A percentile compares a stretch with the other conserved stretches of the same genome.
phyloP scores from a whole-genome alignment of 2,329 filamentous ascomycete genomes.

The Xylaria sp. region DNA sequence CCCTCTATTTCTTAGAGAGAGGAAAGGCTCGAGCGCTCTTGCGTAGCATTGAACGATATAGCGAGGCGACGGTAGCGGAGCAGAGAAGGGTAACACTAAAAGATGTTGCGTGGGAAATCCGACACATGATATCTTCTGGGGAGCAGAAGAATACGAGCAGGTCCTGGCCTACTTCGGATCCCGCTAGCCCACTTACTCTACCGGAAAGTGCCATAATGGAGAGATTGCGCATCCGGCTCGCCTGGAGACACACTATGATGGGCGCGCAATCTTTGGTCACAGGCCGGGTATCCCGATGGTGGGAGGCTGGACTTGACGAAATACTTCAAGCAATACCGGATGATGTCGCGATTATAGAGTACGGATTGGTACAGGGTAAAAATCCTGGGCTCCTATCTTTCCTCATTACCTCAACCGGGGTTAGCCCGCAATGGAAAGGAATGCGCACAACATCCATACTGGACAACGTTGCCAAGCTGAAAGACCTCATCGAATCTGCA shows the following conservation, averaged over 20 bases:
- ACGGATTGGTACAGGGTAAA: conserved; percentile 33
- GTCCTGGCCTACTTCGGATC: conserved; percentile 1
- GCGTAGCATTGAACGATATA: conserved; percentile 32
- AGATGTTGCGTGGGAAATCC: conserved; percentile 25
- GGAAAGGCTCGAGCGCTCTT: conserved; percentile 32
- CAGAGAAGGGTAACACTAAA: conserved; percentile 26
- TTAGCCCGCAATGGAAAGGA: conserved; percentile 24
- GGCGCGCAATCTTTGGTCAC: conserved; percentile 25
- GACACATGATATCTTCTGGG: conserved; percentile 26
- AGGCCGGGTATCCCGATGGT: conserved; percentile 29
- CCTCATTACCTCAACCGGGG: conserved; percentile 26
- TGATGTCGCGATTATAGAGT: conserved; percentile 29
- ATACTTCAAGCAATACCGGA: conserved; percentile 27
- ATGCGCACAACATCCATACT: conserved; percentile 29
- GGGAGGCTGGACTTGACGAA: conserved; percentile 24
- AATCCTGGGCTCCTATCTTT: conserved; percentile 28
- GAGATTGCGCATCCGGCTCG: conserved; percentile 30
- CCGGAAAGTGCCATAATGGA: conserved; percentile 29
- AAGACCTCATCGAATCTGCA: conserved; percentile 27
- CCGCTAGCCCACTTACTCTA: neutral
- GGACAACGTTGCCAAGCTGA: conserved; percentile 22
- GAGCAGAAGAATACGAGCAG: conserved; percentile 21
- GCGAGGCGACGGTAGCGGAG: conserved; percentile 17
- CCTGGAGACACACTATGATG: conserved; percentile 29
- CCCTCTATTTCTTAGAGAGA: conserved; percentile 31